phyloP scores from a whole-genome alignment of 2,329 filamentous ascomycete genomes.

The Penicillium fuscoglaucum region DNA sequence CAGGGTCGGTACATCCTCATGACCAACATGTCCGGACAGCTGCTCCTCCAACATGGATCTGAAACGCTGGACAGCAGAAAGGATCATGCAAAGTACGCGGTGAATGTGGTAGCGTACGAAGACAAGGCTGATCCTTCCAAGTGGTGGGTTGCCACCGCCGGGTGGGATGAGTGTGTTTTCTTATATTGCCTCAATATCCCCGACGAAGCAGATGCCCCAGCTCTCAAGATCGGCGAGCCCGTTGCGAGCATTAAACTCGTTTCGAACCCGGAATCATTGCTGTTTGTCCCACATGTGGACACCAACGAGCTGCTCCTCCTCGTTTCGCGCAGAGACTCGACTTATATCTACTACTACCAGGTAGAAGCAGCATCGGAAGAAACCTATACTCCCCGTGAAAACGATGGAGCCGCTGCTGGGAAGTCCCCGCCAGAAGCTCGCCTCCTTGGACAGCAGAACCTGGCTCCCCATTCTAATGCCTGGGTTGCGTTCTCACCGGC shows the following conservation, averaged over 20 bases:
- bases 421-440: conserved; percentile 29
- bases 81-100: conserved; percentile 61
- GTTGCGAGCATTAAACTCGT: conserved; percentile 33
- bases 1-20: conserved; percentile 50
- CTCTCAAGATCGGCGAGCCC: conserved; percentile 28
- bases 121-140: conserved; percentile 29
- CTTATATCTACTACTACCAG: conserved; percentile 58
- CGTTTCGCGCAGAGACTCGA: conserved; percentile 59
- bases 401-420: background rate
- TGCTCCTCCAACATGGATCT: conserved; percentile 51
- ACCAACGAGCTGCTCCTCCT: conserved; percentile 51
- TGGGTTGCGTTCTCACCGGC: conserved; percentile 65
- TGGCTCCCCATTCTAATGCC: conserved; percentile 63
- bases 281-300: conserved; percentile 55
- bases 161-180: conserved; percentile 60
- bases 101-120: conserved; percentile 50
- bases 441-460: conserved; percentile 58
- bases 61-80: conserved; percentile 50
- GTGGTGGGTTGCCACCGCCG: conserved; percentile 56
- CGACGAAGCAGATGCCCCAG: conserved; percentile 2
- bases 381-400: background rate
- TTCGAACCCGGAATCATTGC: conserved; percentile 59
- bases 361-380: conserved; percentile 17
- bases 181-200: conserved; percentile 47
- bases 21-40: conserved; percentile 60